Percentiles rank a stretch among this genome's conserved stretches.
Evolutionary conservation across 2,329 filamentous ascomycete species (phyloP).

Genomic region (Zymoseptoria crescenta): DNA sequence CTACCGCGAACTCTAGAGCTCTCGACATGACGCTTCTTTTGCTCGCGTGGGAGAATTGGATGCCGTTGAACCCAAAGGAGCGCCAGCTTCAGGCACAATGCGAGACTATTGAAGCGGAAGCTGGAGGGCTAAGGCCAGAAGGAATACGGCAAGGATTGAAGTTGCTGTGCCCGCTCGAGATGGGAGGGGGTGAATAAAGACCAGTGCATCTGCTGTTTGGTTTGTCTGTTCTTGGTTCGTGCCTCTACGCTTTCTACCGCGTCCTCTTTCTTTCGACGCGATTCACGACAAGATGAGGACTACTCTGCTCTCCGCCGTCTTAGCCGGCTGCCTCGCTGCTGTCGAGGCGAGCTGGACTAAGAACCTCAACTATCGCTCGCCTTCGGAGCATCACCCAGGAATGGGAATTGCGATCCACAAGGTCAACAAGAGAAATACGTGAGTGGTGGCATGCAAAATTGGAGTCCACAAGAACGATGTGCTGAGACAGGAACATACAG

Average conservation of each 20-base stretch:
- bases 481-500: conserved; percentile 15
- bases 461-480: neutral
- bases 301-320: conserved; percentile 5
- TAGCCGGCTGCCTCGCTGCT: conserved; percentile 10
- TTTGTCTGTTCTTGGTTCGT: neutral
- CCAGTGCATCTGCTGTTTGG: neutral
- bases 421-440: conserved; percentile 47
- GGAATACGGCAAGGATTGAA: neutral
- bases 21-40: neutral
- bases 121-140: neutral
- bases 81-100: neutral
- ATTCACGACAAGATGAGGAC: conserved; percentile 7
- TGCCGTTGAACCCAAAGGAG: neutral
- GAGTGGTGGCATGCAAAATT: neutral
- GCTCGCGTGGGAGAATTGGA: neutral
- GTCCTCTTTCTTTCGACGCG: neutral
- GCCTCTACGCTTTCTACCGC: neutral
- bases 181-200: neutral
- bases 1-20: neutral
- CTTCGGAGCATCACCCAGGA: conserved; percentile 55
- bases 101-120: neutral
- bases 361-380: conserved; percentile 62
- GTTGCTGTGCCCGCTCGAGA: neutral
- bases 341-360: conserved; percentile 22
- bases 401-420: conserved; percentile 59